Base-by-base conservation (phyloP, 768 basidiomycete species). In the Ephemerocybe angulata region DNA sequence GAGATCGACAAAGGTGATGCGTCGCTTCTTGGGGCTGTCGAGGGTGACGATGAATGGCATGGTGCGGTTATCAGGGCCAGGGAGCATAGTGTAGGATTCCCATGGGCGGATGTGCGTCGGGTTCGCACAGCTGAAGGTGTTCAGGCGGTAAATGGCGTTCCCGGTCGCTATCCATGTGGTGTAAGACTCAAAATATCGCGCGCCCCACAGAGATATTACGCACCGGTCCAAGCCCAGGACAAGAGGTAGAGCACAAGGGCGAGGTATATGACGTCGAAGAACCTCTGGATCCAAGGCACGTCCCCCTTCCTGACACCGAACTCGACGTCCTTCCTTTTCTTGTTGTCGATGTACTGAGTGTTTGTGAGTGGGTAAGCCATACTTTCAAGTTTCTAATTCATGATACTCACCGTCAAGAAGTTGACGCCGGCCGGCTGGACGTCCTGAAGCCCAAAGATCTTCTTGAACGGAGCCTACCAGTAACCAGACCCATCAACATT, bases 1-100 rank as follows among this genome's bases (percentile, higher is more conserved):
- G 44, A 57, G 53, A 42, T 53, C 56, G 43, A 57, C 24, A 43
- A 57, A 47, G 22, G 56, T 21, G 15, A 57, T 27, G 44, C 38
- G 35, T 19, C 43, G 51, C 19, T 27, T 38, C 35, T 27, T 11
- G 35, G 24, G 31, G 51, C 25, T 43, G 40, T 50, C 40, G 28
- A 46, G 44, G 15, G 44, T 46, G 22, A 46, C 44, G 12, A 46
- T 46, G 44, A 46, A 46, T 6, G 44, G 44, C 17, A 24, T 24
- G 17, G 44, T 46, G 44, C 44, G 44, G 27, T 46, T 46, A 24
- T 46, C 44, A 8, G 44, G 44, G 10, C 44, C 44, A 8, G 44
- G 44, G 17, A 46, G 44, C 44, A 46, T 46, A 24, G 44, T 46
- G 44, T 46, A 46, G 22, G 17, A 6, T 28, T 46, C 44, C 44